Percentiles rank a stretch among this genome's conserved stretches.
These are phyloP conservation scores for Aspergillus versicolor DNA, from an alignment of 2,329 filamentous ascomycete genomes.

Conservation along the genomic window DNA sequence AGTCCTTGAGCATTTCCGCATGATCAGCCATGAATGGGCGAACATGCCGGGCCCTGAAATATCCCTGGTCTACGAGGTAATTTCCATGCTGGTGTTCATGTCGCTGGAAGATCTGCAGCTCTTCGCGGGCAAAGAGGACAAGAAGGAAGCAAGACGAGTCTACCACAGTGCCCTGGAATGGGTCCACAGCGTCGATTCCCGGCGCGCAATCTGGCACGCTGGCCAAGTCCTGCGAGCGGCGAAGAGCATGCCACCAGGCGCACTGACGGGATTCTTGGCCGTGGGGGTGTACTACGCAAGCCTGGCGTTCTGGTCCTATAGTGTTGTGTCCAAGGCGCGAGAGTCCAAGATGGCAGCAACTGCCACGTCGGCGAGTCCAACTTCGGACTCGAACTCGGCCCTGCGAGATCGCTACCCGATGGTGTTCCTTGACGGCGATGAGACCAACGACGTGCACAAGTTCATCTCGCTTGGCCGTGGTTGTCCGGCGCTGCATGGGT, in stretches of 20 bases:
- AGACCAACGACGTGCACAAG: conserved; percentile 54
- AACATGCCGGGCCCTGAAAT: conserved; percentile 25
- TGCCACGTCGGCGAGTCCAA: background rate
- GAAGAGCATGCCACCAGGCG: conserved; percentile 52
- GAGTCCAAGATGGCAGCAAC: background rate
- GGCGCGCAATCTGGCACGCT: conserved; percentile 61
- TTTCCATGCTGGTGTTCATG: conserved; percentile 40
- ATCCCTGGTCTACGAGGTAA: conserved; percentile 33
- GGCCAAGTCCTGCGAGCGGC: conserved; percentile 65
- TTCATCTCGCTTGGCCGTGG: conserved; percentile 60
- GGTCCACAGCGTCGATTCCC: conserved; percentile 36
- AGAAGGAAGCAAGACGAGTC: conserved; percentile 37
- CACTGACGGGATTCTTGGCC: conserved; percentile 65
- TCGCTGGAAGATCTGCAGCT: conserved; percentile 46
- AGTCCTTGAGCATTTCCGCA: conserved; percentile 53
- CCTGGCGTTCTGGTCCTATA: conserved; percentile 68
- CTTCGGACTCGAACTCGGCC: background rate
- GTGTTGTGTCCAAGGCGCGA: conserved; percentile 54
- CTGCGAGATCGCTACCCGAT: conserved; percentile 11
- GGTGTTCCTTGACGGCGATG: conserved; percentile 58
- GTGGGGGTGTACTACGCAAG: conserved; percentile 69
- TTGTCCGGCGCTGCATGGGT: conserved; percentile 50
- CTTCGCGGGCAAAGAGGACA: conserved; percentile 45
- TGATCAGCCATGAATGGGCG: conserved; percentile 28
- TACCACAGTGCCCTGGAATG: conserved; percentile 38